These are phyloP conservation scores for Strobilomyces confusus DNA, from an alignment of 768 basidiomycete genomes.

Conservation along the genomic window DNA sequence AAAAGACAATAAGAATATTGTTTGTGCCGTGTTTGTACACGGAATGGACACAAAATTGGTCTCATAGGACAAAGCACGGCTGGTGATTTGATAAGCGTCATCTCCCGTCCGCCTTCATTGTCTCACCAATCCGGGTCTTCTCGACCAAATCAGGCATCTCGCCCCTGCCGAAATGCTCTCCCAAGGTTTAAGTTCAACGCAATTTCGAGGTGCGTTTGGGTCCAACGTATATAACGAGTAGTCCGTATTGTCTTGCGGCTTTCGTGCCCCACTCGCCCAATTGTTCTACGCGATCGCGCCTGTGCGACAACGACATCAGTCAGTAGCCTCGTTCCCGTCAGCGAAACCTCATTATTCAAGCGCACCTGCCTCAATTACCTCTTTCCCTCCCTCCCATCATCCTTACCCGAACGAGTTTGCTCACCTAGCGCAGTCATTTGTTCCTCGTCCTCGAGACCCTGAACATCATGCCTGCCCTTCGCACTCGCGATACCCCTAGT, in stretches of 20 bases:
- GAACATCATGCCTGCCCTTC: conserved; percentile 71
- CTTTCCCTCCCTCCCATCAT: conserved; percentile 30
- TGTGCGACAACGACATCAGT: conserved; percentile 50
- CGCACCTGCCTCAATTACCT: conserved; percentile 14
- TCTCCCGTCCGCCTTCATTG: conserved; percentile 30
- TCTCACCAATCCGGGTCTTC: conserved; percentile 29
- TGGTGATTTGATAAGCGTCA: conserved; percentile 31
- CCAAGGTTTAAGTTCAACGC: conserved; percentile 33
- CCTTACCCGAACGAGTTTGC: conserved; percentile 35
- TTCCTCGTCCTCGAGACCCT: conserved; percentile 20
- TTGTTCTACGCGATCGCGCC: conserved; percentile 49
- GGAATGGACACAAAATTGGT: conserved; percentile 39
- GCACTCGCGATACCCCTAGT: conserved; percentile 71
- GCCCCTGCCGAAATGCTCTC: conserved; percentile 18
- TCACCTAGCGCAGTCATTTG: conserved; percentile 29
- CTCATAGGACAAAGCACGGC: conserved; percentile 28
- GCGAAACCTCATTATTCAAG: conserved; percentile 42
- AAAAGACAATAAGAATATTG: conserved; percentile 46
- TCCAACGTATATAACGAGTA: conserved; percentile 50
- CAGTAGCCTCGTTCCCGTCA: conserved; percentile 38
- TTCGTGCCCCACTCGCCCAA: conserved; percentile 61
- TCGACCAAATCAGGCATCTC: conserved; percentile 17
- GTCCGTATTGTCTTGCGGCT: conserved; percentile 52
- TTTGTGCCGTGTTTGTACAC: conserved; percentile 38
- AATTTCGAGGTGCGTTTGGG: conserved; percentile 31